phyloP scores from a whole-genome alignment of 169 alveolate species.

The Pseudocohnilembus persalinus region DNA sequence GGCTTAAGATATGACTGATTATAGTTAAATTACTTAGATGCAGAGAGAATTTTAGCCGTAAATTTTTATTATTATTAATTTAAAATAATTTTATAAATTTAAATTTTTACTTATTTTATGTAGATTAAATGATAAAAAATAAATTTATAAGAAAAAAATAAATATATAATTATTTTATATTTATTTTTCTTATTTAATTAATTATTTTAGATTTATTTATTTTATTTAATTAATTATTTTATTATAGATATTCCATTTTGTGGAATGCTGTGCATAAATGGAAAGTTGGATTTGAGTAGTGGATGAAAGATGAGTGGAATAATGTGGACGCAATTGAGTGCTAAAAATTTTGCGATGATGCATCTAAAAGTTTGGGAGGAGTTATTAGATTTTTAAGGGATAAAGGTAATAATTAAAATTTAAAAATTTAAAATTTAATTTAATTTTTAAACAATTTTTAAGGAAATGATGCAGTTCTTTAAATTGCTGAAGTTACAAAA shows the following conservation, averaged over 20 bases:
- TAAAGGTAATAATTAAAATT: constrained; percentile 12
- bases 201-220: too few relatives aligned
- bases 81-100: too few relatives aligned
- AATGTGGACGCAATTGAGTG: constrained; percentile 54
- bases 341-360: constrained; percentile 55
- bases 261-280: constrained; percentile 76
- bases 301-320: constrained; percentile 66
- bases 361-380: constrained; percentile 49
- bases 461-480: constrained; percentile 50
- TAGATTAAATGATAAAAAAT: too few relatives aligned
- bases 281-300: constrained; percentile 38
- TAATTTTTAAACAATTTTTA: not conserved
- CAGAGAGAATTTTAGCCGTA: constrained; percentile 72
- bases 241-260: constrained; percentile 60
- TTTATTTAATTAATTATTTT: too few relatives aligned
- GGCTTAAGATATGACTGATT: constrained; percentile 87
- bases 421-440: not conserved
- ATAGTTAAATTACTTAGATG: constrained; percentile 44
- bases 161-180: too few relatives aligned
- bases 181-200: too few relatives aligned
- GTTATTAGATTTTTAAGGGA: constrained; percentile 33
- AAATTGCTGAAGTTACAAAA: constrained; percentile 76
- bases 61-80: too few relatives aligned
- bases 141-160: too few relatives aligned
- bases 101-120: too few relatives aligned